Conservation (phyloP, 179 eudicot species). For the Heliamphora pulchella region DNA sequence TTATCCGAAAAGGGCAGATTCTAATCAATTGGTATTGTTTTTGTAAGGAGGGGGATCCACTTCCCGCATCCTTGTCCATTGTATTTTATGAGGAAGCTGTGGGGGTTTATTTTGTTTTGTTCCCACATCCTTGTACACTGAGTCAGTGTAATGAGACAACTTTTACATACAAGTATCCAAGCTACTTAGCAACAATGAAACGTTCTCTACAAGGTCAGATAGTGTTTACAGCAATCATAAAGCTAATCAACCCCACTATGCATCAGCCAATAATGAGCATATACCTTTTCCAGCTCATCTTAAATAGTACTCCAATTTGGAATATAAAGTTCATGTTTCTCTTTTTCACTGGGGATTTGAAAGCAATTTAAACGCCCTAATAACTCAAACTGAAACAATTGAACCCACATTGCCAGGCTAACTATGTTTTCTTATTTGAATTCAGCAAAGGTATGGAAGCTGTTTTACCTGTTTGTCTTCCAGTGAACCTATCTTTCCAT, state of each 20-base stretch:
- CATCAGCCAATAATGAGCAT: not conserved
- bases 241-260: not conserved
- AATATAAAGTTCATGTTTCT: not conserved
- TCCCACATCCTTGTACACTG: too few species aligned
- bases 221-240: not conserved
- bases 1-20: too few species aligned
- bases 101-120: too few species aligned
- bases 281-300: not conserved
- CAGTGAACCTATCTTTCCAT: conserved; percentile 49
- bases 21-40: too few species aligned
- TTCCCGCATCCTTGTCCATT: too few species aligned
- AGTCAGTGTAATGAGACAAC: not conserved
- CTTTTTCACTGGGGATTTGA: not conserved
- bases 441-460: conserved; percentile 3
- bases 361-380: not conserved
- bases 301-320: not conserved
- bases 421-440: not conserved
- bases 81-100: too few species aligned
- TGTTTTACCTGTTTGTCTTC: conserved; percentile 63
- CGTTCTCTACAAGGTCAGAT: not conserved
- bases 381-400: not conserved
- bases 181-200: not conserved
- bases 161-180: not conserved
- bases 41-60: too few species aligned
- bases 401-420: not conserved